Evolutionary conservation across 2,329 filamentous ascomycete species (phyloP).

Genomic region (Laburnicola sp.): DNA sequence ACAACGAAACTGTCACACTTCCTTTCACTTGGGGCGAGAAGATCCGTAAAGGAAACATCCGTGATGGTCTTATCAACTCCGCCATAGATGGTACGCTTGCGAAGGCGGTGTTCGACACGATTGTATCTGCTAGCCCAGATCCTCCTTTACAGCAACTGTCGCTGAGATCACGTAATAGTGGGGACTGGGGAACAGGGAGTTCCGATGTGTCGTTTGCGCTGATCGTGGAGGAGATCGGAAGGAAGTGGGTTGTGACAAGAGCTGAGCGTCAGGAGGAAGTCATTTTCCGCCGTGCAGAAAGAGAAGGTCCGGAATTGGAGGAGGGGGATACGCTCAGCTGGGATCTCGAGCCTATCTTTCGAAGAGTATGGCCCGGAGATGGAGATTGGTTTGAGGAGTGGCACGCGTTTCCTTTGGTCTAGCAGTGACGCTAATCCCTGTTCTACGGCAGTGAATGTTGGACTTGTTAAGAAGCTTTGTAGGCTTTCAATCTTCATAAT

Average conservation of each 20-base stretch:
- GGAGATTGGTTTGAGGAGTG: conserved; percentile 4
- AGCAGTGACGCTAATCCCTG: neutral
- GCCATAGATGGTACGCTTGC: conserved; percentile 6
- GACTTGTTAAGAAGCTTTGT: neutral
- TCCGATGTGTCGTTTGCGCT: neutral
- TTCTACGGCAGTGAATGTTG: neutral
- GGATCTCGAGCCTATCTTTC: conserved; percentile 6
- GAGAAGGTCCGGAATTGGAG: neutral
- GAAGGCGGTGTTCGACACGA: conserved; percentile 6
- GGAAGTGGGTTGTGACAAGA: conserved; percentile 3
- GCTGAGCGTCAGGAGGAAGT: neutral
- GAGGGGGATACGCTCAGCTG: neutral
- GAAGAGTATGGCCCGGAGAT: conserved; percentile 6
- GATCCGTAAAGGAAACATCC: neutral
- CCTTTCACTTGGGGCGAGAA: neutral
- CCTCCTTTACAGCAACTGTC: conserved; percentile 1
- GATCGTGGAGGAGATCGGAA: conserved; percentile 6
- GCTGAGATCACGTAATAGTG: neutral
- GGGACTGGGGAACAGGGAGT: neutral
- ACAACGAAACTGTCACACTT: neutral
- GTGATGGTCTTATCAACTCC: conserved; percentile 1
- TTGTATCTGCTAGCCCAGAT: conserved; percentile 2
- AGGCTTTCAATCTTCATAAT: neutral
- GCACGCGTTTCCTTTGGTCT: conserved; percentile 6
- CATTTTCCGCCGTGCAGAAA: conserved; percentile 1